Percentiles rank a stretch among this genome's conserved stretches.
These are phyloP conservation scores for Sporisorium sorghi DNA, from an alignment of 1,284 basidiomycete species.

Conservation along the genomic window DNA sequence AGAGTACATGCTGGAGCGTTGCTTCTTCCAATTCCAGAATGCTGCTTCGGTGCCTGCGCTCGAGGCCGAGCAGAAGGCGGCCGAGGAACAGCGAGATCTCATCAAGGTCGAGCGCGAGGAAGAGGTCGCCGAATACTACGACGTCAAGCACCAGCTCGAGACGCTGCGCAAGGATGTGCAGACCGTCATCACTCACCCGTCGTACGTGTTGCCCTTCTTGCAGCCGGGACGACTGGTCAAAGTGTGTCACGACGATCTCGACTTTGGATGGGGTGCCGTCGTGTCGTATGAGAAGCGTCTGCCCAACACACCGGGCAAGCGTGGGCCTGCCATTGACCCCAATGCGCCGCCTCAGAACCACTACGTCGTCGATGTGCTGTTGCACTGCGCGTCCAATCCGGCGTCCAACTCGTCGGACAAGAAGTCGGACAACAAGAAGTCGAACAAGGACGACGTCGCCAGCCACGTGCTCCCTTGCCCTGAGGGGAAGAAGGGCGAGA, in stretches of 20 bases:
- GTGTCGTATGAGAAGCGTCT: conserved; percentile 89
- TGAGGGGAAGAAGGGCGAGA: conserved; percentile 71
- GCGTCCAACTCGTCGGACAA: conserved; percentile 10
- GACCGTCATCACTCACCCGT: conserved; percentile 92
- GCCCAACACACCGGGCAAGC: conserved; percentile 68
- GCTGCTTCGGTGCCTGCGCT: conserved; percentile 86
- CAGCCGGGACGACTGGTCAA: conserved; percentile 90
- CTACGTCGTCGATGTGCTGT: conserved; percentile 92
- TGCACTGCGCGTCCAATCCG: conserved; percentile 81
- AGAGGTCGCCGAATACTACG: conserved; percentile 88
- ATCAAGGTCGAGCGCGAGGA: conserved; percentile 85
- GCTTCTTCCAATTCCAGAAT: conserved; percentile 99
- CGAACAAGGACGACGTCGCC: conserved; percentile 12
- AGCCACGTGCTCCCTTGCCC: conserved; percentile 51
- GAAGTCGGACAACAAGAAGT: conserved; percentile 38
- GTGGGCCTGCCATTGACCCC: conserved; percentile 46
- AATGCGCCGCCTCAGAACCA: conserved; percentile 86
- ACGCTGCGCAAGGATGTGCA: conserved; percentile 86
- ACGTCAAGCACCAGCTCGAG: conserved; percentile 88
- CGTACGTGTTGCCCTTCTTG: conserved; percentile 91
- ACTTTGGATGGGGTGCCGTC: conserved; percentile 97
- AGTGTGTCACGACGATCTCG: conserved; percentile 84
- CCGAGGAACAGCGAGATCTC: conserved; percentile 78
- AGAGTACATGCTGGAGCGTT: conserved; percentile 96
- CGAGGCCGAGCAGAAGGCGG: conserved; percentile 82